These are phyloP conservation scores for Boletus patriciae DNA, from an alignment of 768 basidiomycete species.

Conservation along the genomic window DNA sequence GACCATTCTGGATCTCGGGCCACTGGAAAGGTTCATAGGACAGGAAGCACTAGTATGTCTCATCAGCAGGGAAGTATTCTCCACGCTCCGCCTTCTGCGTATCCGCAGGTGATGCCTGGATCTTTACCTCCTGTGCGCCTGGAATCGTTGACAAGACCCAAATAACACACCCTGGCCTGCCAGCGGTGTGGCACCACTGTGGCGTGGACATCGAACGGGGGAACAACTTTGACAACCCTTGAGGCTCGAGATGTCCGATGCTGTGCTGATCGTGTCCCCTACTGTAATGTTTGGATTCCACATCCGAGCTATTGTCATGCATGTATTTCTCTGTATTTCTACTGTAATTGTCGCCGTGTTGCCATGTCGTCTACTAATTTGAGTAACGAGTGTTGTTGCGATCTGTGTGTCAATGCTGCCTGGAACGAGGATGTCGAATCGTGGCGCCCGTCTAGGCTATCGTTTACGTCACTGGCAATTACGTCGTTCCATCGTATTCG, in stretches of 20 bases:
- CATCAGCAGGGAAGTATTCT: slow-evolving; percentile 7
- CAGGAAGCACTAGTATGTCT: background rate
- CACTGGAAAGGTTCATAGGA: background rate
- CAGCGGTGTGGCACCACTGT: too few species aligned
- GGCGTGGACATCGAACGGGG: too few species aligned
- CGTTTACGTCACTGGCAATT: too few species aligned
- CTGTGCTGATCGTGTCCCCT: too few species aligned
- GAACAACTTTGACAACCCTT: too few species aligned
- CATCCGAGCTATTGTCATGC: background rate
- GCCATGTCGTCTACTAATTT: background rate
- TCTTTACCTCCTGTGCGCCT: slow-evolving; percentile 12
- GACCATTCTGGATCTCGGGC: background rate
- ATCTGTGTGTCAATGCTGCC: background rate
- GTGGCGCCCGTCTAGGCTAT: too few species aligned
- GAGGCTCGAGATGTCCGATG: too few species aligned
- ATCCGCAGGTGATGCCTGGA: slow-evolving; percentile 31
- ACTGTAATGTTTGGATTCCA: too few species aligned
- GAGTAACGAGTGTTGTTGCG: background rate
- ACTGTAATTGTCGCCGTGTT: background rate
- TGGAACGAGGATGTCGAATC: background rate
- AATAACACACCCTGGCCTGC: background rate
- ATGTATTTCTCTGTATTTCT: slow-evolving; percentile 1
- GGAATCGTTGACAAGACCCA: background rate
- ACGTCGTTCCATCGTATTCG: too few species aligned
- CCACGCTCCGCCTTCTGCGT: slow-evolving; percentile 25